Percentiles rank a stretch among this genome's conserved stretches.
Evolutionary conservation across 345 rosid species (phyloP).

Genomic region (Raphanus sativus): DNA sequence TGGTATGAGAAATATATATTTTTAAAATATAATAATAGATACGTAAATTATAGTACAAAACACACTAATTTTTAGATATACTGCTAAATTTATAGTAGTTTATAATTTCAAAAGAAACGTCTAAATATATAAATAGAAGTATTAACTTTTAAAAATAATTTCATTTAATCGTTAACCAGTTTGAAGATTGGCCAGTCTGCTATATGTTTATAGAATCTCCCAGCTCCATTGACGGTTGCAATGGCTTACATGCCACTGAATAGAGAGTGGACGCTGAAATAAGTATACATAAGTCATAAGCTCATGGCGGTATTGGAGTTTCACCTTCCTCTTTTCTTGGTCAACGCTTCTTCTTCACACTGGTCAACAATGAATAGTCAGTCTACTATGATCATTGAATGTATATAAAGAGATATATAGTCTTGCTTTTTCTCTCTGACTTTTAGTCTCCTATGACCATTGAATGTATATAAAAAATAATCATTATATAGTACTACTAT

Average conservation of each 20-base stretch:
- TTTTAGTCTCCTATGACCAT: neutral
- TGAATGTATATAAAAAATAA: neutral
- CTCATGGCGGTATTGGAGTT: constrained; percentile 72
- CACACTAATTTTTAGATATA: no score
- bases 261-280: constrained; percentile 59
- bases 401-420: neutral
- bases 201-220: constrained; percentile 64
- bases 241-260: constrained; percentile 76
- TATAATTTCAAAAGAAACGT: no score
- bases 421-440: neutral
- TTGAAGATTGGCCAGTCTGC: constrained; percentile 72
- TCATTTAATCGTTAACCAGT: no score
- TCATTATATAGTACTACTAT: neutral
- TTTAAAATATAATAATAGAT: no score
- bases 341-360: constrained; percentile 35
- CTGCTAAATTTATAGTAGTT: no score
- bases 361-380: constrained; percentile 5
- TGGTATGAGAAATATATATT: no score
- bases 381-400: neutral
- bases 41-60: no score
- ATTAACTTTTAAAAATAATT: no score
- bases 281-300: constrained; percentile 45
- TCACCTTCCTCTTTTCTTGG: constrained; percentile 77
- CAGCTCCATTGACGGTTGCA: constrained; percentile 73
- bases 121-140: no score